Base-by-base conservation (phyloP, 2,329 filamentous ascomycete species). In the Decorospora gaudefroyi region DNA sequence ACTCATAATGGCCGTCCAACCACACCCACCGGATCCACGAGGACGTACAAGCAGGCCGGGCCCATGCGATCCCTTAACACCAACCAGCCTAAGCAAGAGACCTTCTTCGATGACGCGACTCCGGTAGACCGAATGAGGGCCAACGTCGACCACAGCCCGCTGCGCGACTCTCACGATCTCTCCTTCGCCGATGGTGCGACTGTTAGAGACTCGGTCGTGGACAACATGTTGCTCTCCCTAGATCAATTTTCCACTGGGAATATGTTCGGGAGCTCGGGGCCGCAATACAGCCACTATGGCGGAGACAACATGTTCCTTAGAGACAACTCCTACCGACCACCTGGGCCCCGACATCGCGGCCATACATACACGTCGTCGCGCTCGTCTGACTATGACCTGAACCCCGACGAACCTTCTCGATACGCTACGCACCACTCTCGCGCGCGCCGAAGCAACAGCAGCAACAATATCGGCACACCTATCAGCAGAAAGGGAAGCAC, bases 181-280 rank as follows among this genome's bases (percentile, higher is more conserved):
- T 91, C 88, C 45, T 78, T 95, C 61, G 85, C 85, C 36, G 83
- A 87, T 34, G 83, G 88, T 52, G 89, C 88, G 27, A 59, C 46
- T 12, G 52, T 57, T 10, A 84, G 92, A 57, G 89, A 95, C 65
- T 96, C 91, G 23, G 84, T 99, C 57, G 90, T 99, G 47, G 87
- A 93, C 71, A 95, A 96, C 71, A 93, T 99, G 86, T 83, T 97
- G 49, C 78, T 93, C 55, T 96, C 91, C 27, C 84, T 99, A 53
- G 92, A 96, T 72, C 87, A 92, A 70, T 62, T 71, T 34, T 54
- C 65, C 2, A 49, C 57, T 0, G 53, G 49, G 3, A 43, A 50
- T 46, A 37, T 59, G 47, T 58, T 61, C n/a, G 40, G 51, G 16
- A 43, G 34, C 47, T 22, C 45, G 42, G 37, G 29, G 8, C 46